phyloP scores from a whole-genome alignment of 768 basidiomycete genomes.

The Boletus rubescentipes region DNA sequence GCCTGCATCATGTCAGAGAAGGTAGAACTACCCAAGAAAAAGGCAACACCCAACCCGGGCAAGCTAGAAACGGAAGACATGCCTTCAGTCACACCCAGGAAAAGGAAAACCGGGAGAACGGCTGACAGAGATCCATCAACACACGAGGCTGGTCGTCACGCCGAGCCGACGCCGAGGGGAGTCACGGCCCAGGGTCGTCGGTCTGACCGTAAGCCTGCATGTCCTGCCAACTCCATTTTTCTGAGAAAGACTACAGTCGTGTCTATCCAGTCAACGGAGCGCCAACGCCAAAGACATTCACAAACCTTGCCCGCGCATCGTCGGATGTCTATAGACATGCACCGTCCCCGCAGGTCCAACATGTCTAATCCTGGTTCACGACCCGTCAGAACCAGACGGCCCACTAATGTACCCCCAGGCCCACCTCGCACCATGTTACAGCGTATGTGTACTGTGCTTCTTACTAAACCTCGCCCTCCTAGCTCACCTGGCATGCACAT shows the following conservation, averaged over 20 bases:
- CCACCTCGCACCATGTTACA: slow-evolving; percentile 60
- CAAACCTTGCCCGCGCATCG: slow-evolving; percentile 23
- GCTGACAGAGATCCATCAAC: slow-evolving; percentile 10
- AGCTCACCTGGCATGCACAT: slow-evolving; percentile 9
- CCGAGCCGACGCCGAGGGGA: slow-evolving; percentile 17
- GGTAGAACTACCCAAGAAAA: slow-evolving; percentile 23
- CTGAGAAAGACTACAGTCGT: slow-evolving; percentile 21
- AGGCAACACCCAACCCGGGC: slow-evolving; percentile 11
- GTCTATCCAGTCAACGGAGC: slow-evolving; percentile 25
- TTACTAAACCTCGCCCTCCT: background rate
- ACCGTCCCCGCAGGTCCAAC: slow-evolving; percentile 25
- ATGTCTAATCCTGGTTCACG: slow-evolving; percentile 21
- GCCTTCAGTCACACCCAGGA: slow-evolving; percentile 19
- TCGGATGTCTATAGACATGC: slow-evolving; percentile 27
- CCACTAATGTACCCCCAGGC: slow-evolving; percentile 22
- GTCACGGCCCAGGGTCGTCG: slow-evolving; percentile 27
- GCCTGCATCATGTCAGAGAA: slow-evolving; percentile 29
- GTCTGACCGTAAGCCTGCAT: slow-evolving; percentile 26
- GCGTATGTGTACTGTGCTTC: slow-evolving; percentile 43
- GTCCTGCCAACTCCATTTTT: background rate
- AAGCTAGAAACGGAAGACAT: slow-evolving; percentile 18
- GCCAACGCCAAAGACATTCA: slow-evolving; percentile 25
- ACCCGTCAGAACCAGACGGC: slow-evolving; percentile 26
- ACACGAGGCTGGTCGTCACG: slow-evolving; percentile 16
- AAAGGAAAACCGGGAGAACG: slow-evolving; percentile 27